Percentiles rank a stretch among this genome's conserved stretches.
Evolutionary conservation across 352 stramenopile species (phyloP).

Genomic region (Pelagophyceae sp.): DNA sequence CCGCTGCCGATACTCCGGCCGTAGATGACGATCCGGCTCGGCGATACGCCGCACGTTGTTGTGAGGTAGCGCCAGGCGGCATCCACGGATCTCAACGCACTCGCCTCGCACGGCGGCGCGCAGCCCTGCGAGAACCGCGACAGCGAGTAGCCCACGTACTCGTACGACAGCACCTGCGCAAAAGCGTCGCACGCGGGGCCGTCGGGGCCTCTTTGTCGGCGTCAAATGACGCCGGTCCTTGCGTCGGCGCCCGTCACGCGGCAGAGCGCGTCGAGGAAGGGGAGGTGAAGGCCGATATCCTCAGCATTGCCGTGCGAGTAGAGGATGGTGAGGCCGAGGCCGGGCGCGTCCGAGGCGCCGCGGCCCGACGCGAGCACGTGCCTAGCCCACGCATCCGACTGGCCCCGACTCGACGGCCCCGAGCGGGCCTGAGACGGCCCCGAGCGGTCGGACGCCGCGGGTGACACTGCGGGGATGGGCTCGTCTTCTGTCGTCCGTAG

Average conservation of each 20-base stretch:
- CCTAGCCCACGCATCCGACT: neutral
- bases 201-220: no score
- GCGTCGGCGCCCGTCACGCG: slow-evolving; percentile 4
- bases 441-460: neutral
- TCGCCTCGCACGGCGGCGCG: neutral
- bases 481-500: neutral
- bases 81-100: slow-evolving; percentile 17
- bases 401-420: no score
- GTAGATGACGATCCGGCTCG: slow-evolving; percentile 29
- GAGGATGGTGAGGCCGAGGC: slow-evolving; percentile 24
- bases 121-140: neutral
- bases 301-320: slow-evolving; percentile 41
- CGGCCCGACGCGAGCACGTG: neutral
- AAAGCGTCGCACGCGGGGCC: no score
- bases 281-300: slow-evolving; percentile 31
- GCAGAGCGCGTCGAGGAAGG: slow-evolving; percentile 8
- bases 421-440: no score
- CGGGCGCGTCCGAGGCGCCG: neutral
- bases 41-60: neutral
- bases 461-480: neutral
- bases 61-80: slow-evolving; percentile 21
- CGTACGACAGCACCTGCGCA: slow-evolving; percentile 37
- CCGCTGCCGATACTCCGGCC: slow-evolving; percentile 20
- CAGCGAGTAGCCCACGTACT: slow-evolving; percentile 30
- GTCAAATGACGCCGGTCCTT: no score